Base-by-base conservation (phyloP, 2,329 filamentous ascomycete genomes). In the Davidsoniella australis region DNA sequence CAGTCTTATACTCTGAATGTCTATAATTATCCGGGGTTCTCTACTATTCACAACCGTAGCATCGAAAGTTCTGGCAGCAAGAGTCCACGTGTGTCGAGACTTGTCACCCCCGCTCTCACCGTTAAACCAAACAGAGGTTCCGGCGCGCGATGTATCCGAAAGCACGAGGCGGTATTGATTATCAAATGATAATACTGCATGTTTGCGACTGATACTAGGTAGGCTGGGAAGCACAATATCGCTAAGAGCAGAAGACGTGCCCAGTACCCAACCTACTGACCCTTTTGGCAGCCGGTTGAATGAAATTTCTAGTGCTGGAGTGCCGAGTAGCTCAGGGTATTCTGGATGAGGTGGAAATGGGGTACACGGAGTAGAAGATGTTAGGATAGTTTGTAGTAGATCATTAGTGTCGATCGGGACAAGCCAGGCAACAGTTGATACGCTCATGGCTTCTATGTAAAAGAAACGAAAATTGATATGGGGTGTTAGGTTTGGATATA, bases 71-170 rank as follows among this genome's bases (percentile, higher is more conserved):
- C 61, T 62, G 5, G 58, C 55, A 53, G 58, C 60, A 38, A 67
- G 55, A 17, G 63, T 52, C 65, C 65, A 67, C 1, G 62, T 60
- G 44, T 62, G 59, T 46, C 62, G 59, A 2, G 56, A 58, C 43
- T 58, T 60, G 52, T 66, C 63, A 33, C 65, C 65, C 47, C 57
- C 61, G 55, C 63, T 62, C 50, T 61, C 60, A 60, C 62, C 64
- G 50, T 66, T 64, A 56, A 64, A 66, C 65, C 65, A 67, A 26
- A 67, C 64, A 45, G 65, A 61, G 1, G 65, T 67, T 12, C 65
- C 65, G 16, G 46, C 33, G 36, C 58, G 58, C 2, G 64, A 66
- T 41, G 61, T 62, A 56, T 67, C 65, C 46, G 62, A 59, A 7
- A 67, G 60, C 3, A 65, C 57, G 37, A 67, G 61, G 24, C 65